These are phyloP conservation scores for Coix lacrymajobi DNA, from an alignment of 176 grass and related monocot species.

Conservation along the genomic window DNA sequence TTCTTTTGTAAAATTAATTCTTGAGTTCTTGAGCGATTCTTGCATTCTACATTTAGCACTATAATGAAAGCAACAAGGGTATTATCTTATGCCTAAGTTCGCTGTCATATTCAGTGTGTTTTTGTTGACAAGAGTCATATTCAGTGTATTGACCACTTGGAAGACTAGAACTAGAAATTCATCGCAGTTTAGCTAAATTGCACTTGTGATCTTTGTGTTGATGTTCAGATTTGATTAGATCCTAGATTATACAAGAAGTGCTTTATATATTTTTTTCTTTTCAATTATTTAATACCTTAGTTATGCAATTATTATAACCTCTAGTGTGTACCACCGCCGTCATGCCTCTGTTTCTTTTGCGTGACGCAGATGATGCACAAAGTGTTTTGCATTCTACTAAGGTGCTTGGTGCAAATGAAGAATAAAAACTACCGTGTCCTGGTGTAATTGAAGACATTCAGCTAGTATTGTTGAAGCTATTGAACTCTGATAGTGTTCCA, in stretches of 20 bases:
- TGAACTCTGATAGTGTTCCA: not conserved
- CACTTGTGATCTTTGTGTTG: not conserved
- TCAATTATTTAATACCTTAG: not conserved
- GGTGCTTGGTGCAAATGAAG: slow-evolving; percentile 32
- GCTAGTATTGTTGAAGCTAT: not conserved
- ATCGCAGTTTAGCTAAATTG: not conserved
- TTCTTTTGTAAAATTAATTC: not conserved
- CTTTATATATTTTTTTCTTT: not conserved
- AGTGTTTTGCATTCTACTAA: slow-evolving; percentile 34
- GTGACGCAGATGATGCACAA: slow-evolving; percentile 48
- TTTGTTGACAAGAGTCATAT: no score
- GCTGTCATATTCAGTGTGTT: not conserved
- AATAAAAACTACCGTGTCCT: not conserved
- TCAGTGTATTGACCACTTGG: not conserved
- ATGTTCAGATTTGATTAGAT: not conserved
- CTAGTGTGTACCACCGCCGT: not conserved
- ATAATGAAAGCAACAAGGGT: not conserved
- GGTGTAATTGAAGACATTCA: not conserved
- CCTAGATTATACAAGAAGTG: not conserved
- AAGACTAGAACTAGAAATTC: slow-evolving; percentile 3
- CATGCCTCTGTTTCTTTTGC: not conserved
- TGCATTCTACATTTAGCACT: not conserved
- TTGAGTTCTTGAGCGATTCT: not conserved
- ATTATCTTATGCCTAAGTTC: not conserved
- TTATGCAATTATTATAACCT: not conserved